Evolutionary conservation across 2,329 filamentous ascomycete species (phyloP).

Genomic region (Torrubiellomyces zombiae): DNA sequence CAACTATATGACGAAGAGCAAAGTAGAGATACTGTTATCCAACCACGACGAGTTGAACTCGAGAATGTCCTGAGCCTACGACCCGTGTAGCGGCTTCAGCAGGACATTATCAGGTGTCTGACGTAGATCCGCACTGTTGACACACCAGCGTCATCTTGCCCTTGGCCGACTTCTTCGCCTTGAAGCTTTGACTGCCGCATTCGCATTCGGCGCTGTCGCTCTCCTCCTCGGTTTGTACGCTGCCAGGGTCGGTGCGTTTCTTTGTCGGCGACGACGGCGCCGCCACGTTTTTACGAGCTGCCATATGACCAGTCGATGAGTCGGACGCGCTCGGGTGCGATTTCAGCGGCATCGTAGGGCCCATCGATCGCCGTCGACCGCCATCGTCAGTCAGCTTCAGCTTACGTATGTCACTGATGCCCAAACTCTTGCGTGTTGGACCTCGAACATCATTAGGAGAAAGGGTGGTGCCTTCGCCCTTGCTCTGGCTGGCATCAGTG

Average conservation of each 20-base stretch:
- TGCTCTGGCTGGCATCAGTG: conserved; percentile 19
- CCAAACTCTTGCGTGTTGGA: conserved; percentile 15
- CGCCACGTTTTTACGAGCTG: conserved; percentile 6
- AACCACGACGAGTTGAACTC: too few species aligned
- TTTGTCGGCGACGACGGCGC: conserved; percentile 7
- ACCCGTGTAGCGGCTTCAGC: too few species aligned
- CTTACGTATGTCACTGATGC: conserved; percentile 11
- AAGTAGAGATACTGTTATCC: too few species aligned
- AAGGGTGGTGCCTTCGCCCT: conserved; percentile 7
- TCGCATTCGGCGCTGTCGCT: conserved; percentile 4
- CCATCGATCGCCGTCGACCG: conserved; percentile 14
- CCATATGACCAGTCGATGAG: conserved; percentile 6
- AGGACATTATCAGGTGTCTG: neutral
- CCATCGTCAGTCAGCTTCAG: conserved; percentile 10
- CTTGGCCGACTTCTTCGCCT: conserved; percentile 3
- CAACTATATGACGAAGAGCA: too few species aligned
- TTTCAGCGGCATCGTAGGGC: conserved; percentile 8
- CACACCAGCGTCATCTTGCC: conserved; percentile 4
- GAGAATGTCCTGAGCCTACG: too few species aligned
- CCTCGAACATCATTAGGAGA: conserved; percentile 18
- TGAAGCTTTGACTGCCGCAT: conserved; percentile 3
- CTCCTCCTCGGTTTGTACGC: conserved; percentile 10
- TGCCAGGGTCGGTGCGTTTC: conserved; percentile 18
- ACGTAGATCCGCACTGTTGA: conserved; percentile 2
- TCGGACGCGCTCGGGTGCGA: conserved; percentile 8